Base-by-base conservation (phyloP, 179 eudicot genomes). In the Spinacia oleracea region DNA sequence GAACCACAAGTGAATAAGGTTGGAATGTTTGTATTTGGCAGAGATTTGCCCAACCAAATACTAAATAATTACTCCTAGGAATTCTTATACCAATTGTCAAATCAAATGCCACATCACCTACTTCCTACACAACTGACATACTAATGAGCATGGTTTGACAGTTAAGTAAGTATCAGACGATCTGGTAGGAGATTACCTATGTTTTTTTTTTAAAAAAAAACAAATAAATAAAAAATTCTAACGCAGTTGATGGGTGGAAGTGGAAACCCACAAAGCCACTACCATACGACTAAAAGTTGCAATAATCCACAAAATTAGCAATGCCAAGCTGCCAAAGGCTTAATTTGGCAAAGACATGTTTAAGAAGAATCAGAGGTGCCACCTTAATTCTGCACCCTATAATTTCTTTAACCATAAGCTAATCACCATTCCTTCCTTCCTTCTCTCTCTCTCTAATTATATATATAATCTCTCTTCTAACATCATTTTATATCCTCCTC, bases 311-410 rank as follows among this genome's bases (percentile, higher is more conserved):
- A 70, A 56, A 76, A 23, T 31, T 75, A 60, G 76, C 75, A 80
- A 58, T 56, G 18, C 38, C 25, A 34, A 55, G 6, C 11, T 53
- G 58, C 23, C 58, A 53, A 53, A 53, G 1, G 14, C 16, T 51
- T n/a, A 1, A 7, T 74, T 73, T 82, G 79, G 74, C 59, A 74
- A 23, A 53, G 77, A 59, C 32, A 53, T 53, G 59, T 34, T 79
- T 25, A 45, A 29, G 69, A 59, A 56, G 21, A 72, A 32, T 38
- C 7, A 72, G 58, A 69, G 74, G 63, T 79, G 42, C 15, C 48
- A 46, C 75, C 81, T 78, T 73, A 72, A 72, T 83, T 80, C 15
- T 58, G 40, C 73, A 63, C 51, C 31, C 83, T 80, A 77, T 72
- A 51, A 77, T 80, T 73, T 72, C 9, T 70, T 83, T 80, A 42